Percentiles rank a stretch among this genome's conserved stretches.
Evolutionary conservation across 129 eudicot genomes (phyloP).

Genomic region (Daucus carota): DNA sequence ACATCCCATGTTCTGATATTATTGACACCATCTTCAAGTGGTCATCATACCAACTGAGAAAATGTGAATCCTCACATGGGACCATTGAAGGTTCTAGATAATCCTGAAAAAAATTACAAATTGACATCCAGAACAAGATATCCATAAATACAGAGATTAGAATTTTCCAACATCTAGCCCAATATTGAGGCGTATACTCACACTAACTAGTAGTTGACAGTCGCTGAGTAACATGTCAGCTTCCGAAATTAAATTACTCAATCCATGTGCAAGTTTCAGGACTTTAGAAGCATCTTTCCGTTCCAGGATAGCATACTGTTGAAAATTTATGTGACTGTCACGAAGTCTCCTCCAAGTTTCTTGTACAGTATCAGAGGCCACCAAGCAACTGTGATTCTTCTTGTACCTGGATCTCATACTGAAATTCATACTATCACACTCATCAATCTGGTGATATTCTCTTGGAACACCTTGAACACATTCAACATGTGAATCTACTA

Average conservation of each 20-base stretch:
- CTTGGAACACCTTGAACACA: conserved; percentile 31
- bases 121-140: conserved; percentile 14
- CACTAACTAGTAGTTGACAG: conserved; percentile 47
- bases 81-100: conserved; percentile 40
- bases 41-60: conserved; percentile 56
- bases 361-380: conserved; percentile 35
- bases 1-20: conserved; percentile 73
- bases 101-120: conserved; percentile 45
- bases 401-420: conserved; percentile 23
- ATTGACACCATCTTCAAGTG: conserved; percentile 71
- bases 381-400: conserved; percentile 11
- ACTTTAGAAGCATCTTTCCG: conserved; percentile 41
- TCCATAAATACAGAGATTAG: not conserved
- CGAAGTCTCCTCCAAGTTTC: conserved; percentile 77
- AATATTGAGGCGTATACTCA: conserved; percentile 26
- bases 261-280: conserved; percentile 41
- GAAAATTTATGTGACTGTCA: conserved; percentile 30
- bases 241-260: conserved; percentile 68
- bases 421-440: conserved; percentile 75
- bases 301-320: conserved; percentile 39
- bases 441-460: conserved; percentile 67
- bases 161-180: not conserved
- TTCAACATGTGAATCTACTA: conserved; percentile 63
- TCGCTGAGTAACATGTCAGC: conserved; percentile 65
- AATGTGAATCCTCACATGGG: conserved; percentile 42